phyloP scores from a whole-genome alignment of 371 early-diverging fungal genomes.

The Mortierella sp. region DNA sequence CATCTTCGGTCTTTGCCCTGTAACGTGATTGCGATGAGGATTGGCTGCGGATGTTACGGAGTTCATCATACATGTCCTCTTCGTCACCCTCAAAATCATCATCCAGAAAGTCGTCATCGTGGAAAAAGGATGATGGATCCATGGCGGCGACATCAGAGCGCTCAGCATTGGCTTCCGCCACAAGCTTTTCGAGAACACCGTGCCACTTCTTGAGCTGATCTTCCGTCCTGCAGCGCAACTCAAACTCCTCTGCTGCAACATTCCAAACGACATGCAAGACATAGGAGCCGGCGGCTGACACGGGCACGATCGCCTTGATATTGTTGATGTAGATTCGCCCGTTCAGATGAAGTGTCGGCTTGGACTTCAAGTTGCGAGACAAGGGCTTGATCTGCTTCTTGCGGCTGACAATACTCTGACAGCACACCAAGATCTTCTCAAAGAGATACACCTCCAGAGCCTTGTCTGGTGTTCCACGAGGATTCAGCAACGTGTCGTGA shows the following conservation, averaged over 20 bases:
- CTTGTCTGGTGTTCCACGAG: slow-evolving; percentile 76
- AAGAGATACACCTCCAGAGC: slow-evolving; percentile 88
- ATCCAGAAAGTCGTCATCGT: slow-evolving; percentile 54
- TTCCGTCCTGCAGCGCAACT: slow-evolving; percentile 57
- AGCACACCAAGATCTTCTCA: slow-evolving; percentile 88
- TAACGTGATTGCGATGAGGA: slow-evolving; percentile 45
- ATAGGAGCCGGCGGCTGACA: slow-evolving; percentile 63
- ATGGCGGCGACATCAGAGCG: slow-evolving; percentile 30
- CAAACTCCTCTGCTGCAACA: slow-evolving; percentile 82
- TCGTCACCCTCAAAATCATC: slow-evolving; percentile 59
- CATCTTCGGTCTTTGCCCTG: slow-evolving; percentile 46
- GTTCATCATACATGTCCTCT: slow-evolving; percentile 59
- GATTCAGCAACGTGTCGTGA: slow-evolving; percentile 85
- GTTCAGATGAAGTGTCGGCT: slow-evolving; percentile 74
- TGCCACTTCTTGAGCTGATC: slow-evolving; percentile 94
- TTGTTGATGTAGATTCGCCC: slow-evolving; percentile 81
- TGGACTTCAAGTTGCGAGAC: slow-evolving; percentile 21
- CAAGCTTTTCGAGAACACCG: slow-evolving; percentile 51
- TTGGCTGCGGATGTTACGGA: slow-evolving; percentile 36
- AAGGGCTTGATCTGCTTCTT: slow-evolving; percentile 33
- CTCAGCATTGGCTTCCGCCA: slow-evolving; percentile 32
- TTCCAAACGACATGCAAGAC: slow-evolving; percentile 47
- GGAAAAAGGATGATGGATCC: slow-evolving; percentile 37
- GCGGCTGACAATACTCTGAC: slow-evolving; percentile 74
- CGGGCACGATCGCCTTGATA: slow-evolving; percentile 82